phyloP scores from a whole-genome alignment of 2,329 filamentous ascomycete species.

The Microcyclospora pomicola region DNA sequence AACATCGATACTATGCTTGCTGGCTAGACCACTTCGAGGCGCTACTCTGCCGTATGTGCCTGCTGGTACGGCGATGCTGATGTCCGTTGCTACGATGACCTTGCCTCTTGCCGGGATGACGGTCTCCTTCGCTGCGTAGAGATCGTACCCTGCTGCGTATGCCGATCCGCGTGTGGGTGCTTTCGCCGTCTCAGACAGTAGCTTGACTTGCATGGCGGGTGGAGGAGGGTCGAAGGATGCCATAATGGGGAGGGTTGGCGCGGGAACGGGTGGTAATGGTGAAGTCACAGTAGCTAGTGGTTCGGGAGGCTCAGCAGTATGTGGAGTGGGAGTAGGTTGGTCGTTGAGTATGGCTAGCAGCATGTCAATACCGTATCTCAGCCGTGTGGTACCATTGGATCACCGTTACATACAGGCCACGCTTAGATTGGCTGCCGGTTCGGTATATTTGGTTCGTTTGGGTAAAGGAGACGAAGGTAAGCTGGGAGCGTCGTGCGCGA shows the following conservation, averaged over 20 bases:
- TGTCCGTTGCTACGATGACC: constrained; percentile 76
- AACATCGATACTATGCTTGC: constrained; percentile 89
- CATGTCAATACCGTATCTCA: constrained; percentile 1
- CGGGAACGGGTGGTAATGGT: constrained; percentile 5
- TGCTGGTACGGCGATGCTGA: constrained; percentile 77
- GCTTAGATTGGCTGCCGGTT: constrained; percentile 24
- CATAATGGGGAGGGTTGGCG: constrained; percentile 17
- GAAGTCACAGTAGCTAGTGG: constrained; percentile 12
- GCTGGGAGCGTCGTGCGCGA: constrained; percentile 37
- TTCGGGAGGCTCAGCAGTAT: constrained; percentile 11
- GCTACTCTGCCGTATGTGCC: constrained; percentile 64
- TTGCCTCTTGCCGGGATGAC: constrained; percentile 71
- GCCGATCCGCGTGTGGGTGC: constrained; percentile 79
- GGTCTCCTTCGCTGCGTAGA: constrained; percentile 62
- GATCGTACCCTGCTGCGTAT: constrained; percentile 84
- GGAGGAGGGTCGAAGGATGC: constrained; percentile 23
- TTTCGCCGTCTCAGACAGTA: constrained; percentile 64
- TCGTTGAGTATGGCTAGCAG: constrained; percentile 24
- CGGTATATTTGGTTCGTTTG: constrained; percentile 61
- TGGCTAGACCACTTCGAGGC: constrained; percentile 17
- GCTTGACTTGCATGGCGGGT: constrained; percentile 71
- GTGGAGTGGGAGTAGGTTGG: constrained; percentile 21
- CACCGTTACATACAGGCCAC: constrained; percentile 19
- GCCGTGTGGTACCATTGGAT: not conserved
- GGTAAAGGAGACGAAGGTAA: constrained; percentile 60